Conservation (phyloP, 306 rosid genomes). For the Citrullus mucosospermus region DNA sequence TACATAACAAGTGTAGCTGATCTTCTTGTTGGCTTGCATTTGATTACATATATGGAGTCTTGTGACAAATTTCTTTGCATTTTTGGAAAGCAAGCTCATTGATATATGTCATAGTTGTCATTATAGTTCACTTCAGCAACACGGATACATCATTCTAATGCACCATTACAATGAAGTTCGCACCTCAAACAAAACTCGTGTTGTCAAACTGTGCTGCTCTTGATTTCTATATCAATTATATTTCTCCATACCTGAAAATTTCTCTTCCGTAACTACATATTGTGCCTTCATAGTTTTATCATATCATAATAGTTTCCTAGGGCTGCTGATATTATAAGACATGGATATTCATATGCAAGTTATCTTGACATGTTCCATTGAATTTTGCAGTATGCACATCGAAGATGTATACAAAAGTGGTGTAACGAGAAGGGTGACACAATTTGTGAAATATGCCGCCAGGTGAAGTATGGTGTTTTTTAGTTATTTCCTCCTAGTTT, state of each 20-base stretch:
- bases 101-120: neutral
- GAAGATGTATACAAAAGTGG: constrained; percentile 87
- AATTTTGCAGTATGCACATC: constrained; percentile 81
- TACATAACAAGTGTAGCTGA: neutral
- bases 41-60: neutral
- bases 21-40: neutral
- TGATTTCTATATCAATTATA: neutral
- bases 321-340: neutral
- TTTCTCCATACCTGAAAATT: neutral
- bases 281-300: neutral
- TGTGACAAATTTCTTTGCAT: neutral
- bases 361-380: neutral
- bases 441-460: constrained; percentile 88
- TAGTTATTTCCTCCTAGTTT: neutral
- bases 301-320: neutral
- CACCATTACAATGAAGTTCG: neutral
- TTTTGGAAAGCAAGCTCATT: neutral
- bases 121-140: neutral
- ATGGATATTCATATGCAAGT: neutral
- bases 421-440: constrained; percentile 95
- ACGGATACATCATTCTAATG: neutral
- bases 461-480: constrained; percentile 36
- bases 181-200: neutral
- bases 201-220: neutral
- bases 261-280: neutral